Evolutionary conservation across 2,329 filamentous ascomycete species (phyloP), one percentile per base, ranked within the genome.

Genomic region (Exophiala calicioides): DNA sequence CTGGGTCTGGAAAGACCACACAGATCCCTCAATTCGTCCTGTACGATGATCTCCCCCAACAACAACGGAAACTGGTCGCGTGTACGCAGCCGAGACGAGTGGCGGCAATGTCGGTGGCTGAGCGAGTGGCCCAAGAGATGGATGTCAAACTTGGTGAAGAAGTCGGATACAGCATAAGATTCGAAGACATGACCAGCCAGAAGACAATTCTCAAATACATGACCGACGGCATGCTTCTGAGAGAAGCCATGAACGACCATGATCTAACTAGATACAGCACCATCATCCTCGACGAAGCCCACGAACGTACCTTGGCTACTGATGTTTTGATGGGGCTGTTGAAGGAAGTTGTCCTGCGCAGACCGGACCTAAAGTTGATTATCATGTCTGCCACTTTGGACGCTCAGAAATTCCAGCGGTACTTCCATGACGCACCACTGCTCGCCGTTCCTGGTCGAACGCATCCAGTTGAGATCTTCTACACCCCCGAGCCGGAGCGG

Each of bases 311-410:
- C 0, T 84, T 98, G 52, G 89, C 91, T 16, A 98, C 94, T 6
- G 93, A 98, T 75, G 93, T 98, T 54, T 77, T 98, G 48, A 97
- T 98, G 87, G 93, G 90, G 45, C 77, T 98, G 49, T 75, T 98
- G 52, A 98, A 98, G 74, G 88, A 95, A 64, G 85, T 97, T 31
- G 83, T 90, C 24, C 70, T 78, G 59, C 82, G 90, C 61, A 80
- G 93, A 49, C 80, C 88, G 3, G 93, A 98, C 67, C 77, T 98
- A 62, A 98, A 98, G 75, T 88, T 98, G 63, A 93, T 98, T 64
- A 93, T 98, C 78, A 98, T 97, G 84, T 97, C 91, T 64, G 93
- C 93, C 51, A 98, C 93, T 7, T 80, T 98, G 44, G 93, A 98
- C 71, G 93, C 93, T 4, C 86, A 95, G 64, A 98, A 98, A 71